These are phyloP conservation scores for Ceriops tagal DNA, from an alignment of 345 rosid genomes.

Conservation along the genomic window DNA sequence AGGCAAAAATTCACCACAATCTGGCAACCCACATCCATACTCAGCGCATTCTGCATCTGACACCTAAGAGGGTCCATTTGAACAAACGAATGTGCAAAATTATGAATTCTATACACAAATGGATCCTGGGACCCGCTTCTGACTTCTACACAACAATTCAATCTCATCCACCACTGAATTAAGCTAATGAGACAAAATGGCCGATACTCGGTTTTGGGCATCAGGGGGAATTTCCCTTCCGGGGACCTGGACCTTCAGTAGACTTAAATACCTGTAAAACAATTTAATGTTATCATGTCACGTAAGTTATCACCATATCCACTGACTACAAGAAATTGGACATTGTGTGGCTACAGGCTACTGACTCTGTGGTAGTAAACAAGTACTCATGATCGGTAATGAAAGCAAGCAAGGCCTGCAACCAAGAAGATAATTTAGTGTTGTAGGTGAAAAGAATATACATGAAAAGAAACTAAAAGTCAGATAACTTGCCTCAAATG, in stretches of 20 bases:
- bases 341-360: background rate
- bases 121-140: background rate
- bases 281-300: background rate
- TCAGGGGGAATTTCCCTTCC: conserved; percentile 86
- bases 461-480: background rate
- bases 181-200: conserved; percentile 52
- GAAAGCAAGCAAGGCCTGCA: conserved; percentile 88
- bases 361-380: conserved; percentile 76
- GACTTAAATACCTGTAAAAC: conserved; percentile 62
- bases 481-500: conserved; percentile 69
- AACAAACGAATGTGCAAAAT: background rate
- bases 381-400: conserved; percentile 63
- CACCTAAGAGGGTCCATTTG: background rate
- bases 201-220: conserved; percentile 64
- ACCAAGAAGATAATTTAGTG: conserved; percentile 13
- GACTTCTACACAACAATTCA: background rate
- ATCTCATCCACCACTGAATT: background rate
- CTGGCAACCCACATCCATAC: background rate
- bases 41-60: conserved; percentile 1
- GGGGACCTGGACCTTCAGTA: conserved; percentile 70
- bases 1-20: conserved; percentile 11
- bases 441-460: background rate
- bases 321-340: background rate
- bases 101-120: background rate
- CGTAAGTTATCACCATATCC: background rate